These are phyloP conservation scores for Orbilia brochopaga DNA, from an alignment of 2,329 filamentous ascomycete genomes.

Conservation along the genomic window DNA sequence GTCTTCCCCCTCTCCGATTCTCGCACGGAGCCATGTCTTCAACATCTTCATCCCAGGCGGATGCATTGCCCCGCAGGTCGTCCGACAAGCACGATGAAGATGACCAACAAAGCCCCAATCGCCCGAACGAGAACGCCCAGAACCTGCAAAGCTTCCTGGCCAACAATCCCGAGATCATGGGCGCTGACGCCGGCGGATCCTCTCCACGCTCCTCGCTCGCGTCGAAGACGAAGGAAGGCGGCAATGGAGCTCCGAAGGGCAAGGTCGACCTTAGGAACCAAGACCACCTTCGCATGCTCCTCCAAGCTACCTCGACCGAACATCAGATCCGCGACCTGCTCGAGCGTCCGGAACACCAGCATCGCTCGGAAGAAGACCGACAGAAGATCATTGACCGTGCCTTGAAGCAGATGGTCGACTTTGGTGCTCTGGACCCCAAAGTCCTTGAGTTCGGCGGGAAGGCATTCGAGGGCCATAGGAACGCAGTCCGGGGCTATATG, in stretches of 20 bases:
- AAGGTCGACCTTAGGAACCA: conserved; percentile 28
- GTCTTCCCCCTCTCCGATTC: no score
- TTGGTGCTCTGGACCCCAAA: conserved; percentile 29
- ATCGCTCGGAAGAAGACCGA: conserved; percentile 25
- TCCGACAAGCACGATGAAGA: neutral
- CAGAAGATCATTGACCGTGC: conserved; percentile 32
- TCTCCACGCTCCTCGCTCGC: conserved; percentile 2
- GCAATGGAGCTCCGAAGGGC: neutral
- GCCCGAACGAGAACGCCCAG: neutral
- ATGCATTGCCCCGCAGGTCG: neutral
- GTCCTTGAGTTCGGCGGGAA: conserved; percentile 35
- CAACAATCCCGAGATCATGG: neutral
- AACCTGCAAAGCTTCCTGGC: neutral
- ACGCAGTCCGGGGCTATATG: conserved; percentile 27
- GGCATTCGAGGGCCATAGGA: conserved; percentile 26
- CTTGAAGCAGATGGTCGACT: conserved; percentile 32
- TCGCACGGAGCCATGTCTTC: neutral
- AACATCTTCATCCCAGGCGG: neutral
- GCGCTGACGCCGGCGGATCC: neutral
- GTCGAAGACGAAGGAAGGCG: conserved; percentile 10
- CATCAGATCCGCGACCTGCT: conserved; percentile 37
- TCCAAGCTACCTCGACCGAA: conserved; percentile 42
- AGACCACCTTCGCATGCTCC: conserved; percentile 34
- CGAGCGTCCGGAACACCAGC: conserved; percentile 21
- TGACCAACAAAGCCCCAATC: neutral